Base-by-base conservation (phyloP, 2,329 filamentous ascomycete genomes). In the Colletotrichum eremochloae region DNA sequence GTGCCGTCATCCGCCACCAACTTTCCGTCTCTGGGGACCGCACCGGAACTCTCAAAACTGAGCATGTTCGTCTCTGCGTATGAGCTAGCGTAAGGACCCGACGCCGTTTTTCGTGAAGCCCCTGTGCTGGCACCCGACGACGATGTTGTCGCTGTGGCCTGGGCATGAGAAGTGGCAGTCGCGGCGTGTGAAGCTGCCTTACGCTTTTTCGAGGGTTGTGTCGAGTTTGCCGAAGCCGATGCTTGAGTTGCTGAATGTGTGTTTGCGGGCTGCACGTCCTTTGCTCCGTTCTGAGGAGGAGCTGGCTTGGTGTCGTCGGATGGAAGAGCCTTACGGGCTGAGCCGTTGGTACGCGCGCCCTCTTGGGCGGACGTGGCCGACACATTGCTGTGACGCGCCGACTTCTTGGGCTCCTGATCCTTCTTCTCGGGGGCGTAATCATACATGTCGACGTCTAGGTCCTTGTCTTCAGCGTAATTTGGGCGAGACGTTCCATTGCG, bases 381-480 rank as follows among this genome's bases (percentile, higher is more conserved):
- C 75, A 80, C 81, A 73, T 82, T 80, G 60, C 82, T 80, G 73
- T 86, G 87, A 73, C 85, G 84, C 77, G 86, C 85, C 48, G 85
- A 80, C 79, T 92, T 92, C 80, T 90, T 90, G 65, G 84, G 77
- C 73, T 90, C 88, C 67, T 84, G 84, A 20, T 90, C 87, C 76
- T 89, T 87, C 78, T 86, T 86, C 76, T 88, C 83, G 65, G 84
- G 81, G 79, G 87, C 84, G 80, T 87, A 89, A 78, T 98, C 96
- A 81, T 95, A 94, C 80, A 88, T 83, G 72, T 98, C 96, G 82
- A 94, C 91, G 78, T 98, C 96, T 76, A 95, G 87, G 82, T 98
- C 96, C 83, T 90, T 93, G 82, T 96, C 94, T 84, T 99, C 96
- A 63, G 96, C 96, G 82, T 99, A 99, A 83, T 99, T 99, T 76